Evolutionary conservation across 1,139 yeast species (phyloP).

Genomic region (Schwanniomyces etchellsii): DNA sequence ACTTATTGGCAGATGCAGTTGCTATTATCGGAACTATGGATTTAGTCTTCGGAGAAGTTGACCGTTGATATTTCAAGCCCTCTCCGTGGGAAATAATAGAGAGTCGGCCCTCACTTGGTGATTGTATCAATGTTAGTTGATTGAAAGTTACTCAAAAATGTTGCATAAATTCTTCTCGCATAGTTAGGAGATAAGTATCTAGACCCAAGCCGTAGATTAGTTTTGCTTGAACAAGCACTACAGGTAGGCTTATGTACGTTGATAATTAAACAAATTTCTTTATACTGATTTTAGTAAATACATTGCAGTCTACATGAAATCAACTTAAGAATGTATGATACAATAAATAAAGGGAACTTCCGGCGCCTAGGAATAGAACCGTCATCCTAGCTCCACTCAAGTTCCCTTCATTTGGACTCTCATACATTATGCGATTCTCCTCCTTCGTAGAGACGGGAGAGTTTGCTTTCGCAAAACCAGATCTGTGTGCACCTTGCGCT

Average conservation of each 20-base stretch:
- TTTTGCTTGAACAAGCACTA: too few relatives aligned
- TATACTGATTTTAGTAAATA: constrained; percentile 1
- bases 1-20: constrained; percentile 86
- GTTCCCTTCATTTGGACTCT: neutral
- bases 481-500: constrained; percentile 12
- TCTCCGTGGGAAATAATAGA: too few relatives aligned
- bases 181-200: neutral
- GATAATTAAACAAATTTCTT: neutral
- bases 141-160: constrained; percentile 1
- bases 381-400: too few relatives aligned
- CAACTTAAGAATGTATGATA: too few relatives aligned
- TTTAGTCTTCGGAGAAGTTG: constrained; percentile 91
- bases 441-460: neutral
- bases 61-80: constrained; percentile 67
- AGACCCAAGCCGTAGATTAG: too few relatives aligned
- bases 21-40: constrained; percentile 96
- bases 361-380: too few relatives aligned
- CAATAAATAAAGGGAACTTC: too few relatives aligned
- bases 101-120: too few relatives aligned
- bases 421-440: neutral
- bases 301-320: too few relatives aligned
- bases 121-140: too few relatives aligned
- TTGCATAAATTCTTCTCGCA: neutral
- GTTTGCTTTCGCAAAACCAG: neutral
- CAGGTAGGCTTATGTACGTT: constrained; percentile 1